A percentile compares a stretch with the other conserved stretches of the same genome.
phyloP scores from a whole-genome alignment of 1,284 basidiomycete species.

The Papiliotrema nemorosa region DNA sequence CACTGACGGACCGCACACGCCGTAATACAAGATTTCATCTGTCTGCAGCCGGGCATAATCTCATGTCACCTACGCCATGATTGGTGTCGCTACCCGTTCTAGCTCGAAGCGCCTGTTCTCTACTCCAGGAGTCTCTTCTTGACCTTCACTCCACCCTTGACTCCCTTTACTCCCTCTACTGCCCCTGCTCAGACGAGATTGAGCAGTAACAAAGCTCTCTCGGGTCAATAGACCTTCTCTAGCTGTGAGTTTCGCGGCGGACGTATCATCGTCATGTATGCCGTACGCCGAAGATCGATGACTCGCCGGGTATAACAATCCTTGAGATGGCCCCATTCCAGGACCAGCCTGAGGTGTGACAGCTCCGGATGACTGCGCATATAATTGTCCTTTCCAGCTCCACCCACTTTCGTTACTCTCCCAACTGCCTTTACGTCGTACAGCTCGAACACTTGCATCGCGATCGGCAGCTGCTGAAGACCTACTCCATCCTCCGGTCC shows the following conservation, averaged over 20 bases:
- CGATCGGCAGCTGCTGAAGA: slow-evolving; percentile 22
- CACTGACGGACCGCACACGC: too few relatives aligned
- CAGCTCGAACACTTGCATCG: slow-evolving; percentile 31
- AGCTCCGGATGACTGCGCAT: neutral
- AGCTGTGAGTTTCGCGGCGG: neutral
- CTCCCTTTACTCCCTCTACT: slow-evolving; percentile 2
- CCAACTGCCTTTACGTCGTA: slow-evolving; percentile 32
- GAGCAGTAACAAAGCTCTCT: neutral
- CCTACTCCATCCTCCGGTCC: slow-evolving; percentile 12
- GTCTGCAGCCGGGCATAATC: too few relatives aligned
- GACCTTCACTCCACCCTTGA: neutral
- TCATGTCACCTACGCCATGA: neutral
- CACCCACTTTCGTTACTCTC: slow-evolving; percentile 41
- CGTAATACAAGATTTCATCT: too few relatives aligned
- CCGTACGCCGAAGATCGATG: neutral
- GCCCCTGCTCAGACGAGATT: neutral
- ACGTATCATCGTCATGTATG: neutral
- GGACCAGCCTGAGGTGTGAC: too few relatives aligned
- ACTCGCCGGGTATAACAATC: neutral
- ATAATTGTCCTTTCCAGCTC: slow-evolving; percentile 20
- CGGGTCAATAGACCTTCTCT: neutral
- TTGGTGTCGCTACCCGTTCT: neutral
- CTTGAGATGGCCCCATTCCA: too few relatives aligned
- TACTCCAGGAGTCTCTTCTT: slow-evolving; percentile 2
- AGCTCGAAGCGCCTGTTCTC: neutral